Base-by-base conservation (phyloP, 179 eudicot genomes). In the Beta lomatogona region DNA sequence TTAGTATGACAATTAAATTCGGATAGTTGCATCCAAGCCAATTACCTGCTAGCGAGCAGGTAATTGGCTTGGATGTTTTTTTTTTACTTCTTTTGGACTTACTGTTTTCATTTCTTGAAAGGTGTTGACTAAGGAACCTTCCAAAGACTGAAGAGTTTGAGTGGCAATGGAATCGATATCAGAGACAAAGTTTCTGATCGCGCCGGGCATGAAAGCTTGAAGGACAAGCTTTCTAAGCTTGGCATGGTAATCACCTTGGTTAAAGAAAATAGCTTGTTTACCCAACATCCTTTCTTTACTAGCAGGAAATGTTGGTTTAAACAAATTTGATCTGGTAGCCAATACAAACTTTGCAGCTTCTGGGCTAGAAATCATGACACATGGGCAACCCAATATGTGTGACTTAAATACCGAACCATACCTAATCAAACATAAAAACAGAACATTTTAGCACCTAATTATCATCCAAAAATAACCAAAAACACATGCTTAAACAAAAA, bases 61-160 rank as follows among this genome's bases (percentile, higher is more conserved):
- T 48, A 48, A 48, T 48, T 48, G 52, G 52, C 52, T 48, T 48
- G 52, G 52, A 6, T 71, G 25, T 36, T 36, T 36, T 1, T 36
- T 36, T 36, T 36, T 36, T 36, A 36, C 41, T 36, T 36, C 41
- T 36, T 36, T 36, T 36, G 41, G 4, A 79, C 95, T 77, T 81
- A 95, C 99, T 0, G 89, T 89, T 87, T 95, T 95, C 95, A 95
- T 92, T 82, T 95, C 97, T 75, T 89, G 97, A 64, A 86, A 95
- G 78, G 99, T 92, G 82, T 88, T 95, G 89, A 91, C 80, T 82
- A 83, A 14, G 16, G 84, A 79, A 5, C 89, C 92, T 70, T 89
- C 89, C 87, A 84, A 83, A 4, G 88, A 85, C 16, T 74, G 15
- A 4, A 94, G 90, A 0, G 90, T 68, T 12, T 68, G 71, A 0